Evolutionary conservation across 2,329 filamentous ascomycete species (phyloP).

Genomic region (Monosporascus sp.): DNA sequence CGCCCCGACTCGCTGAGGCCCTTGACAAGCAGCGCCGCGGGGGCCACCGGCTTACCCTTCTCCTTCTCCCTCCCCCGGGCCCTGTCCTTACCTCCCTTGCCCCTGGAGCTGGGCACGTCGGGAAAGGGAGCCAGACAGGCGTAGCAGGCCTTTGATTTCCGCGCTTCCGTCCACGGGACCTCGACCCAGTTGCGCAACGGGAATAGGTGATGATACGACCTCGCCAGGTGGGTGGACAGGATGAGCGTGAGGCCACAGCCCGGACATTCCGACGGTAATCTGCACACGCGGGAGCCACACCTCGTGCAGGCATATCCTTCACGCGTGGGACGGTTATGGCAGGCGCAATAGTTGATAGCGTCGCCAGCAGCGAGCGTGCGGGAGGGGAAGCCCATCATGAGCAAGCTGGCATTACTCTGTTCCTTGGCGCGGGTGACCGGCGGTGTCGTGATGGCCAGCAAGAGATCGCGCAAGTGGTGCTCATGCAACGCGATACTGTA

Average conservation of each 20-base stretch:
- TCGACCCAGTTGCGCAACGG: constrained; percentile 86
- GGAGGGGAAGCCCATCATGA: constrained; percentile 98
- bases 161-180: constrained; percentile 75
- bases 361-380: constrained; percentile 65
- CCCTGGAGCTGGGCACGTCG: constrained; percentile 25
- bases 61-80: constrained; percentile 12
- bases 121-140: constrained; percentile 75
- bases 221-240: constrained; percentile 83
- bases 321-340: constrained; percentile 74
- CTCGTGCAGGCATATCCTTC: constrained; percentile 90
- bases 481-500: constrained; percentile 87
- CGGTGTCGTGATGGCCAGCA: constrained; percentile 83
- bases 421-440: constrained; percentile 68
- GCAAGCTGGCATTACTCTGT: constrained; percentile 57
- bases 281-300: constrained; percentile 84
- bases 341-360: constrained; percentile 75
- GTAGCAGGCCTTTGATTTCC: constrained; percentile 61
- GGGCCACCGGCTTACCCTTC: constrained; percentile 14
- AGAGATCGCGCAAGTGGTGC: constrained; percentile 80
- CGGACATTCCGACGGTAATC: constrained; percentile 84
- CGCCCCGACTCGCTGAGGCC: constrained; percentile 79
- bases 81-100: constrained; percentile 16
- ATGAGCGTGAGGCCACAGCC: constrained; percentile 89
- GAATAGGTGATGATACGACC: constrained; percentile 92
- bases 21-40: constrained; percentile 31